Evolutionary conservation across 495 filamentous ascomycete genomes (phyloP), one percentile per base, ranked within the genome.

Genomic region (Penicillium maclennaniae): DNA sequence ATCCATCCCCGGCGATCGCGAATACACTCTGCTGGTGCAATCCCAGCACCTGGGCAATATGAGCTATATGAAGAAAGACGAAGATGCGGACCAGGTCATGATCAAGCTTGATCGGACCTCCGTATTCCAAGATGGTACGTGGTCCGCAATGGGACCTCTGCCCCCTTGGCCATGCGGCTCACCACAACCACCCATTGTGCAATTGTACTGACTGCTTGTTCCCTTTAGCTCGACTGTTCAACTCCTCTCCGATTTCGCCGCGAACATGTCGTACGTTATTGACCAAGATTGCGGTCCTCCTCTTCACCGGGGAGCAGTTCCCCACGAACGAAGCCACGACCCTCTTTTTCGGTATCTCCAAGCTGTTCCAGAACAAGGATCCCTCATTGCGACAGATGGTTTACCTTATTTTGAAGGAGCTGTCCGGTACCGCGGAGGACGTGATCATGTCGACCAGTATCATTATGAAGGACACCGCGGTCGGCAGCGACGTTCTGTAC

Each of bases 321-420:
- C 93, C 92, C 39, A 91, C 87, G 58, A 93, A 95, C 61, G 93
- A 99, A 81, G 93, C 93, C 56, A 99, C 93, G 26, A 90, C 89
- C 41, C 88, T 99, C 52, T 99, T 99, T 82, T 97, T 99, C 74
- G 91, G 92, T 55, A 97, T 99, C 70, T 96, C 92, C 54, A 99
- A 99, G 78, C 84, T 99, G 52, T 99, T 99, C 79, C 93, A 99
- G 76, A 97, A 97, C 73, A 96, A 96, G 71, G 93, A 99, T 84
- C 89, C 92, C 60, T 91, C 89, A 57, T 80, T 99, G 70, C 91
- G 93, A 62, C 93, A 99, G 78, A 97, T 97, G 92, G 92, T 99
- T 34, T 96, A 97, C 76, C 80, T 98, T 27, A 85, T 96, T 59
- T 86, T 98, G 77, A 97, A 96, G 80, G 93, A 99, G 80, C 79